Evolutionary conservation across 2,329 filamentous ascomycete species (phyloP).

Genomic region (Aspergillus piperis): DNA sequence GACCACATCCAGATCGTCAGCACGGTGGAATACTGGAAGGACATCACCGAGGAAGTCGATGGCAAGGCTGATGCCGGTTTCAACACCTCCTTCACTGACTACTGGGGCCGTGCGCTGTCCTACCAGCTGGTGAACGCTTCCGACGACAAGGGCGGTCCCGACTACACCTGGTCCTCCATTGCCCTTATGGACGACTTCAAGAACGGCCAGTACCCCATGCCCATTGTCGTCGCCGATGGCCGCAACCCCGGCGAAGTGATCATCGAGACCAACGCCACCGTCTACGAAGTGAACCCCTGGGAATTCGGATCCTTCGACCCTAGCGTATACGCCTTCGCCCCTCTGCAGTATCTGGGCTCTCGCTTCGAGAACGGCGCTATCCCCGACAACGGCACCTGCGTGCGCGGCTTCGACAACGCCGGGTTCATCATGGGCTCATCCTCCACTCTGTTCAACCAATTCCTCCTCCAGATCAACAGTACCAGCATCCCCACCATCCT

Average conservation of each 20-base stretch:
- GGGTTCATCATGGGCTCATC: conserved; percentile 86
- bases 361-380: conserved; percentile 67
- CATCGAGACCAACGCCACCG: conserved; percentile 70
- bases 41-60: conserved; percentile 60
- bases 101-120: conserved; percentile 80
- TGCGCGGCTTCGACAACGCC: conserved; percentile 78
- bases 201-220: conserved; percentile 67
- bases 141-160: conserved; percentile 64
- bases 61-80: conserved; percentile 66
- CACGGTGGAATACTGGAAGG: conserved; percentile 62
- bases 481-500: conserved; percentile 54
- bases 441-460: conserved; percentile 79
- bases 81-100: conserved; percentile 75
- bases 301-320: conserved; percentile 79
- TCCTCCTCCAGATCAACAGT: conserved; percentile 66
- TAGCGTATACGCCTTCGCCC: conserved; percentile 69
- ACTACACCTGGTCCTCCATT: conserved; percentile 82
- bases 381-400: conserved; percentile 59
- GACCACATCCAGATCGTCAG: conserved; percentile 45
- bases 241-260: conserved; percentile 63
- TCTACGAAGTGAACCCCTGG: conserved; percentile 77
- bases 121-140: conserved; percentile 80
- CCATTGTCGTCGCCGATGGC: conserved; percentile 70
- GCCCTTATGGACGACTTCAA: conserved; percentile 63
- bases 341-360: conserved; percentile 70